Conservation (phyloP, 228 moss, liverwort and hornwort genomes). For the Sphagnum fallax region DNA sequence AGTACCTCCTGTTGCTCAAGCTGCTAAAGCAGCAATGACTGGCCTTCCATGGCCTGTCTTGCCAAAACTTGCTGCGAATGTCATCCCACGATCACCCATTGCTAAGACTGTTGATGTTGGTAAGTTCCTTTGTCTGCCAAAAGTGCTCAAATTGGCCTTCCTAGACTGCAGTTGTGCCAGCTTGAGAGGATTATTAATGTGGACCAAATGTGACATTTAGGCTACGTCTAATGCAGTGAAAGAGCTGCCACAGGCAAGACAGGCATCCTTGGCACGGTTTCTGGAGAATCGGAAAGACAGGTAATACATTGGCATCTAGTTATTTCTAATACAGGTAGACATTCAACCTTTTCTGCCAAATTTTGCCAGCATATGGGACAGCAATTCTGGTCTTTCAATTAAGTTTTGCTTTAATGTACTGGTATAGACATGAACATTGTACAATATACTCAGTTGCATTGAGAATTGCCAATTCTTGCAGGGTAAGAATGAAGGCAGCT, state of each 20-base stretch:
- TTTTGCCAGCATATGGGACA: background rate
- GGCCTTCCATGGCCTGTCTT: background rate
- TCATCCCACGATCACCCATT: background rate
- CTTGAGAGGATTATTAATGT: too few relatives aligned
- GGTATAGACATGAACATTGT: background rate
- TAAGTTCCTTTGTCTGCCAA: background rate
- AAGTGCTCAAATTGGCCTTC: background rate
- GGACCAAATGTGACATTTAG: background rate
- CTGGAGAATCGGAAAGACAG: conserved; percentile 89
- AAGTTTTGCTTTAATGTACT: too few relatives aligned
- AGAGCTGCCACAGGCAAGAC: conserved; percentile 88
- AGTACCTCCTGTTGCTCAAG: conserved; percentile 18
- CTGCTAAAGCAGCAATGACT: too few relatives aligned
- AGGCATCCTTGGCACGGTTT: conserved; percentile 76
- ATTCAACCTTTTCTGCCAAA: background rate
- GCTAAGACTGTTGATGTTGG: conserved; percentile 1
- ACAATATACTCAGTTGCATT: background rate
- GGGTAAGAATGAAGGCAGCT: conserved; percentile 14
- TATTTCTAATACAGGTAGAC: background rate
- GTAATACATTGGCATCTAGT: conserved; percentile 8
- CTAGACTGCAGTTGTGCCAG: background rate
- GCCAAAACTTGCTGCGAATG: conserved; percentile 1
- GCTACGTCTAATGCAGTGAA: background rate
- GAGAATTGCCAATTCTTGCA: background rate
- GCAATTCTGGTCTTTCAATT: background rate